Evolutionary conservation across 768 basidiomycete genomes (phyloP), one percentile per base, ranked within the genome.

Genomic region (Lactarius sp.): DNA sequence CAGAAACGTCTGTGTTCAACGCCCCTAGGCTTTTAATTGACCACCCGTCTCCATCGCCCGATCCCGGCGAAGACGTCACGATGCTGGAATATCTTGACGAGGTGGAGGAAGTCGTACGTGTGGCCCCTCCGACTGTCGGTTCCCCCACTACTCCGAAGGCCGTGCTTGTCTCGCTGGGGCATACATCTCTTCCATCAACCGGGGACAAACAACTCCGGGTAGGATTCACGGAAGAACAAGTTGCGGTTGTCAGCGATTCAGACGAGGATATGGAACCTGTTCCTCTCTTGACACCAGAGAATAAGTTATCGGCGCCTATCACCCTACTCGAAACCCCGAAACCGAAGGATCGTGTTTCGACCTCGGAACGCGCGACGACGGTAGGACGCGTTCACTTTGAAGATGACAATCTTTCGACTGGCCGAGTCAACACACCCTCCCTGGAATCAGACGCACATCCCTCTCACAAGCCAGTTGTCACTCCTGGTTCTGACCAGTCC

Each of bases 1-100:
- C 62, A 31, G 67, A 67, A 52, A 20, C 66, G 31, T 71, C 74
- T 14, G 61, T 66, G 12, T 82, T 81, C 60, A 80, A 80, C 8
- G 64, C 70, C 3, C 78, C 78, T 0, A 73, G 71, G 8, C 66
- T 78, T 50, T 66, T 79, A 5, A 22, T 71, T 10, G 59, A 52
- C 22, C 36, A 20, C 12, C 33, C 42, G 6, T 60, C 41, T 18
- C 46, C 65, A 1, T 41, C 58, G 14, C 42, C 62, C 37, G 54
- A 56, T 27, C 59, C 60, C n/a, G 51, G 22, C 6, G 56, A 50
- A 4, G 49, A 68, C 13, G n/a, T 31, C 13, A 6, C 39, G 27
- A 27, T 27, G 6, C 59, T 65, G 2, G 61, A 62, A 34, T 69
- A 70, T 46, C 70, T 61, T 14, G 37, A 52, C n/a, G 39, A 33